Conservation (phyloP, 2,329 filamentous ascomycete genomes). For the Penicillium sp. region DNA sequence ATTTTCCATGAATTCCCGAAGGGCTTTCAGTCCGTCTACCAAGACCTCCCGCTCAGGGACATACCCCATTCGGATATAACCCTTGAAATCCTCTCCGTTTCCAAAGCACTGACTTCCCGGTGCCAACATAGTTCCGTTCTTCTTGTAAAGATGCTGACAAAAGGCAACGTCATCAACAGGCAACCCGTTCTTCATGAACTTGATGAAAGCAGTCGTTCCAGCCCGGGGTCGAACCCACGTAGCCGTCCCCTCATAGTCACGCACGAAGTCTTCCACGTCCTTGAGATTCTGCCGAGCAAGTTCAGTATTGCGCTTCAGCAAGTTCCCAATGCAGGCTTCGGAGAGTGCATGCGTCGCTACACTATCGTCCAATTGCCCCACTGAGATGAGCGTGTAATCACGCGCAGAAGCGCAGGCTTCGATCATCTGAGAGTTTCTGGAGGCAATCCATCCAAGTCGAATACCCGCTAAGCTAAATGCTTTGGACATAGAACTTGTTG, state of each 20-base stretch:
- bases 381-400: slow-evolving; percentile 80
- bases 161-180: slow-evolving; percentile 71
- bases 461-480: slow-evolving; percentile 78
- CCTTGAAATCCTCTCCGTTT: slow-evolving; percentile 64
- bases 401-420: slow-evolving; percentile 64
- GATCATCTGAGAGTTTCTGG: slow-evolving; percentile 62
- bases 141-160: slow-evolving; percentile 67
- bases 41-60: slow-evolving; percentile 70
- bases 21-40: slow-evolving; percentile 62
- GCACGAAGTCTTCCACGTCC: slow-evolving; percentile 65
- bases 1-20: slow-evolving; percentile 57
- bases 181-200: slow-evolving; percentile 62
- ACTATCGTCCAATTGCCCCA: slow-evolving; percentile 74
- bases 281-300: slow-evolving; percentile 68
- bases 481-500: slow-evolving; percentile 80
- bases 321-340: slow-evolving; percentile 58
- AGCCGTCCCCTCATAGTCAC: slow-evolving; percentile 61
- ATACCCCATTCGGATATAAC: slow-evolving; percentile 76
- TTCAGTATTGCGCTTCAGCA: slow-evolving; percentile 63
- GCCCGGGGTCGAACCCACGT: slow-evolving; percentile 72
- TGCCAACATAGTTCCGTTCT: slow-evolving; percentile 71
- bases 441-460: slow-evolving; percentile 76
- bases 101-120: slow-evolving; percentile 77
- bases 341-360: slow-evolving; percentile 73
- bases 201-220: slow-evolving; percentile 77